These are phyloP conservation scores for Melaleuca quinquenervia DNA, from an alignment of 345 rosid species.

Conservation along the genomic window DNA sequence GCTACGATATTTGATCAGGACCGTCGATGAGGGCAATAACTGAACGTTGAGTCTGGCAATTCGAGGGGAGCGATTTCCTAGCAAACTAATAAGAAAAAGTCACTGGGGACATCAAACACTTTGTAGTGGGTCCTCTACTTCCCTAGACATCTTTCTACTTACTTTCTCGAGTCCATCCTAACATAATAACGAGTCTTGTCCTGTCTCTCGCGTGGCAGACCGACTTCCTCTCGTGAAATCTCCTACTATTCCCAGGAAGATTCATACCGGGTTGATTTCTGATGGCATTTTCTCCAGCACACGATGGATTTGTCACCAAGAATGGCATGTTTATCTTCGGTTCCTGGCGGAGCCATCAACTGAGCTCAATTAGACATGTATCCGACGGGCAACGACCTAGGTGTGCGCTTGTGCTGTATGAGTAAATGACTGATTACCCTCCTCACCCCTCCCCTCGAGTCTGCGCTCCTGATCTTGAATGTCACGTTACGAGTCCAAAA, in stretches of 20 bases:
- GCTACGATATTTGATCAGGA: background rate
- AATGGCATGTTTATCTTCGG: background rate
- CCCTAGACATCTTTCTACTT: background rate
- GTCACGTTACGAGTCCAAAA: background rate
- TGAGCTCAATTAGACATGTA: background rate
- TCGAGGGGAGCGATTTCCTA: background rate
- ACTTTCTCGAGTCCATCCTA: background rate
- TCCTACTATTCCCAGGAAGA: background rate
- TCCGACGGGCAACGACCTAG: background rate
- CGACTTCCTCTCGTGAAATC: background rate
- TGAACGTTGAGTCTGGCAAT: background rate
- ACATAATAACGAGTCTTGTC: background rate
- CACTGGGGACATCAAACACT: background rate
- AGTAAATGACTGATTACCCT: background rate
- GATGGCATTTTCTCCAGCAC: background rate
- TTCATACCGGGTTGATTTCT: background rate
- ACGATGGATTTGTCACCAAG: background rate
- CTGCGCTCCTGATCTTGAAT: background rate
- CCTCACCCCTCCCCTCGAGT: background rate
- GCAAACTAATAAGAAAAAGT: background rate
- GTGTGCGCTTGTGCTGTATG: background rate
- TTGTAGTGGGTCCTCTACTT: background rate
- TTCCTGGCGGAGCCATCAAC: background rate
- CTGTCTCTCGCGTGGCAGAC: background rate
- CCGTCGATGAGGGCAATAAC: background rate